These are phyloP conservation scores for Diplodia seriata DNA, from an alignment of 2,329 filamentous ascomycete species.

Conservation along the genomic window DNA sequence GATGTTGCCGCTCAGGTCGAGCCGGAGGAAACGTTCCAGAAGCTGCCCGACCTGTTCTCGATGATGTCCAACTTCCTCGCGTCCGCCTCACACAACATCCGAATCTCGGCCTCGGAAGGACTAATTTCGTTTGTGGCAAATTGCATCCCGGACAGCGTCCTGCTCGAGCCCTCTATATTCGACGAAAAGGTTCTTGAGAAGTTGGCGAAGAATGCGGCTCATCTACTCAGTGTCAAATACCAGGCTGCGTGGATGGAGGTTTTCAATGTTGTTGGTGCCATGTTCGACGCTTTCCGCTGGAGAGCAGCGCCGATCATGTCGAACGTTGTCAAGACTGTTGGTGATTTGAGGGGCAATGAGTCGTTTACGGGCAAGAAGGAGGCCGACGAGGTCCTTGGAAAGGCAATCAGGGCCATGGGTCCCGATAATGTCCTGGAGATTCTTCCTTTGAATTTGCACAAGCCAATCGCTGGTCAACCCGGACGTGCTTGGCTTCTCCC, in stretches of 20 bases:
- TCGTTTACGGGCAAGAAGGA: slow-evolving; percentile 94
- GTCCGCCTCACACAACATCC: slow-evolving; percentile 89
- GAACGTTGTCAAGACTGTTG: slow-evolving; percentile 77
- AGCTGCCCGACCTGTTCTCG: slow-evolving; percentile 82
- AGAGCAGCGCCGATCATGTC: slow-evolving; percentile 78
- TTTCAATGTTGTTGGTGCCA: slow-evolving; percentile 83
- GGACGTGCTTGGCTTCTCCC: slow-evolving; percentile 96
- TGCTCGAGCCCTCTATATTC: slow-evolving; percentile 87
- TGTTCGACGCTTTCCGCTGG: slow-evolving; percentile 89
- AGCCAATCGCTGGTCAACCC: slow-evolving; percentile 76
- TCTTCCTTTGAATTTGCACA: slow-evolving; percentile 83
- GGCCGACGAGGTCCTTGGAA: slow-evolving; percentile 86
- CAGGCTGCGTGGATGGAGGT: slow-evolving; percentile 95
- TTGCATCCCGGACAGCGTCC: slow-evolving; percentile 81
- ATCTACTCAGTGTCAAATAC: slow-evolving; percentile 85
- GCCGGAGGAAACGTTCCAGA: slow-evolving; percentile 89
- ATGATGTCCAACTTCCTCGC: slow-evolving; percentile 82
- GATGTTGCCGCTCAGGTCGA: slow-evolving; percentile 90
- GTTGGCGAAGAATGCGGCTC: slow-evolving; percentile 73
- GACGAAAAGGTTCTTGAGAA: slow-evolving; percentile 90
- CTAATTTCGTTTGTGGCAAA: slow-evolving; percentile 91
- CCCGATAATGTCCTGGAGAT: slow-evolving; percentile 82
- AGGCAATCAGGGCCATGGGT: slow-evolving; percentile 88
- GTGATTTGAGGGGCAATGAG: slow-evolving; percentile 85
- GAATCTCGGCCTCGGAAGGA: slow-evolving; percentile 92